phyloP scores from a whole-genome alignment of 1,139 yeast species.

The Suhomyces kunorum region DNA sequence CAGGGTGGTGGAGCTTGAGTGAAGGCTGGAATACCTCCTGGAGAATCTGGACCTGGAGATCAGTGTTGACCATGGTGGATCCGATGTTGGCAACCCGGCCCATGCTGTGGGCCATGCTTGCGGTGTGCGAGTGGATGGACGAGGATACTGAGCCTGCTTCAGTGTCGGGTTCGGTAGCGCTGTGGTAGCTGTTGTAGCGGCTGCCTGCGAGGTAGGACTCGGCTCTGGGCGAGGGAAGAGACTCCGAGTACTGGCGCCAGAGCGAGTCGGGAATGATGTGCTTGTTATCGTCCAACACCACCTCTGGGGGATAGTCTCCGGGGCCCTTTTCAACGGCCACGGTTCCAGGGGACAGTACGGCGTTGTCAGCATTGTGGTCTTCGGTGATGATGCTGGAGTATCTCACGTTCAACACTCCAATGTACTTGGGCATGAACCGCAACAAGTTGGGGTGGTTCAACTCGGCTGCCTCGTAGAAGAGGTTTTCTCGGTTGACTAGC shows the following conservation, averaged over 20 bases:
- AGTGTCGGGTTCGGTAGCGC: conserved; percentile 4
- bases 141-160: conserved; percentile 4
- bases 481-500: conserved; percentile 81
- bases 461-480: conserved; percentile 90
- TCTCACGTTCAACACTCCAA: conserved; percentile 90
- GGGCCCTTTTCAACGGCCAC: neutral
- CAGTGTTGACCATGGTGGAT: conserved; percentile 40
- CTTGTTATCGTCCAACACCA: conserved; percentile 80
- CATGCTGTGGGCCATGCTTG: neutral
- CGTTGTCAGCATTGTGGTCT: conserved; percentile 9
- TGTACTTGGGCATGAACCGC: conserved; percentile 86
- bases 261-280: conserved; percentile 85
- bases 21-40: conserved; percentile 42
- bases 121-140: conserved; percentile 6
- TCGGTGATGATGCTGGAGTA: conserved; percentile 56
- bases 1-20: conserved; percentile 14
- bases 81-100: conserved; percentile 22
- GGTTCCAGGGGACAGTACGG: conserved; percentile 15
- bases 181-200: conserved; percentile 11
- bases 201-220: conserved; percentile 15
- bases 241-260: conserved; percentile 61
- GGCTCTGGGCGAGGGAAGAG: conserved; percentile 50
- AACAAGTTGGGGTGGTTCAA: conserved; percentile 71
- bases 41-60: conserved; percentile 41
- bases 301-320: conserved; percentile 62